Base-by-base conservation (phyloP, 2,329 filamentous ascomycete species). In the Iodosphaeria phyllophila region DNA sequence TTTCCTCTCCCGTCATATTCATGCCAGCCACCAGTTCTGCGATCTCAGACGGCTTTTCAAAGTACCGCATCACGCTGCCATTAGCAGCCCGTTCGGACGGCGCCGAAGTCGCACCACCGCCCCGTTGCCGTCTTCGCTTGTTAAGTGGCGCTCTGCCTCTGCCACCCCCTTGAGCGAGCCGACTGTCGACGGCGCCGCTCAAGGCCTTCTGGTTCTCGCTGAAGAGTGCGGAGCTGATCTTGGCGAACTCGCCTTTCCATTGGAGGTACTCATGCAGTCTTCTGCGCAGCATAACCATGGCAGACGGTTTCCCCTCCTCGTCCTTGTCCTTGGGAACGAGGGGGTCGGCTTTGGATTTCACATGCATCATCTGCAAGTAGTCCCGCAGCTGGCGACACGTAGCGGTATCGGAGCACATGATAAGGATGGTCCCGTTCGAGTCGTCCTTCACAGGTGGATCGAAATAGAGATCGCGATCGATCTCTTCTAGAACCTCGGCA, bases 401-500 rank as follows among this genome's bases (percentile, higher is more conserved):
- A 28, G 73, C 70, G 28, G 78, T 71, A 39, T 92, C 86, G 14
- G 75, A 74, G 43, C 86, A 95, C 89, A 98, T 95, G 44, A 98
- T 80, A 17, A 98, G 55, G 24, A 92, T 82, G 3, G 79, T 80
- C n/a, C 79, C 78, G 42, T 83, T 92, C 0, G 83, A 92, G 39
- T 83, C 79, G 44, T 89, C 82, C 28, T 67, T 61, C n/a, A 61
- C 52, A 6, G 60, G 54, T 5, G 80, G 76, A 33, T 91, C 84
- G 40, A 91, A 74, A 44, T 91, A 89, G 10, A 82, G 60, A 40
- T 92, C 84, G 26, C 74, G 69, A 40, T 95, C 89, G 36, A 98
- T 92, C 48, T 98, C 89, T 33, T 86, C 75, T 4, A 98, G 54
- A 1, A 93, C 74, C 28, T 93, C 83, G n/a, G 80, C 75, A 11